These are phyloP conservation scores for Ustilago trichophora DNA, from an alignment of 1,284 basidiomycete genomes.

Conservation along the genomic window DNA sequence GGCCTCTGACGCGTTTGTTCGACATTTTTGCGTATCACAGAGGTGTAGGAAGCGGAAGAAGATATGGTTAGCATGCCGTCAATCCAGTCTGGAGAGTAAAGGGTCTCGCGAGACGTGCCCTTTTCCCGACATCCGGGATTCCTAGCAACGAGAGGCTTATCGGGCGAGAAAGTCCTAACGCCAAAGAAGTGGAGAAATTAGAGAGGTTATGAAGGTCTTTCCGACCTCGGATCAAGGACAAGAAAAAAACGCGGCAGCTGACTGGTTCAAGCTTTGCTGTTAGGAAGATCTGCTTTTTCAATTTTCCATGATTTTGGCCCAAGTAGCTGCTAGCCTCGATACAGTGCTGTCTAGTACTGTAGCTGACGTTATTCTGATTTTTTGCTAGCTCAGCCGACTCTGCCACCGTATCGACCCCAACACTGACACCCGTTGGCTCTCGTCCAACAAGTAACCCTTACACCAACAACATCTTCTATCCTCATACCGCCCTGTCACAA, in stretches of 20 bases:
- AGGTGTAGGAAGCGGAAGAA: background rate
- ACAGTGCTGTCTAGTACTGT: too few species aligned
- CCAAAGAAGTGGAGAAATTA: conserved; percentile 20
- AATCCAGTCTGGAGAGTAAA: background rate
- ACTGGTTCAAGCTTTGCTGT: too few species aligned
- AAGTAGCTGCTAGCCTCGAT: too few species aligned
- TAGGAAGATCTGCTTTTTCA: conserved; percentile 2
- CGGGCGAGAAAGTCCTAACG: conserved; percentile 19
- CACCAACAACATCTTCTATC: background rate
- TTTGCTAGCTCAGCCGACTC: conserved; percentile 15
- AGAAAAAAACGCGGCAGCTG: too few species aligned
- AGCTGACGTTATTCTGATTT: conserved; percentile 32
- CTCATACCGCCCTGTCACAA: too few species aligned
- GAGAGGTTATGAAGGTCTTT: conserved; percentile 12
- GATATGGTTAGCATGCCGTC: background rate
- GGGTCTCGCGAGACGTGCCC: conserved; percentile 24
- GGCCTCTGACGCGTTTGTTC: conserved; percentile 69
- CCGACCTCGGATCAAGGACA: conserved; percentile 16
- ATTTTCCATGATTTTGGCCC: too few species aligned
- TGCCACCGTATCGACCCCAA: too few species aligned
- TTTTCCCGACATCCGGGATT: conserved; percentile 24
- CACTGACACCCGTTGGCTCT: background rate
- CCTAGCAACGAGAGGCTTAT: background rate
- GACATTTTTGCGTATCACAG: conserved; percentile 19
- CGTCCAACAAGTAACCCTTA: background rate